A percentile compares a stretch with the other conserved stretches of the same genome.
These are phyloP conservation scores for Meyerozyma smithsonii DNA, from an alignment of 1,139 yeast genomes.

Conservation along the genomic window DNA sequence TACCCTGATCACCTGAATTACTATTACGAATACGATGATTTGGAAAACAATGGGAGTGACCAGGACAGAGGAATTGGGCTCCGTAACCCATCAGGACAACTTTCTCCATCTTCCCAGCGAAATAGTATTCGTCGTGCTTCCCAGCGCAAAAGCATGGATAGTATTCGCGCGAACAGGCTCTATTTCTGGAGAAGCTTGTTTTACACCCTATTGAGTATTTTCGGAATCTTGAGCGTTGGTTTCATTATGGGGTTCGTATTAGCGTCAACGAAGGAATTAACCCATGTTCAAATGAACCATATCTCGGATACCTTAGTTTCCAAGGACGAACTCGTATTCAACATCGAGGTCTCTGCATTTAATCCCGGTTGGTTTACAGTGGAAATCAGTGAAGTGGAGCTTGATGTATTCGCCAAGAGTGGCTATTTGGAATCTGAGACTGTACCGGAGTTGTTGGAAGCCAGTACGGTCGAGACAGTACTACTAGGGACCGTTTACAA, in stretches of 20 bases:
- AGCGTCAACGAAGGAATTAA: constrained; percentile 83
- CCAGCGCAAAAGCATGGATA: constrained; percentile 26
- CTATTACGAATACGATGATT: constrained; percentile 40
- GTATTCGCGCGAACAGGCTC: constrained; percentile 13
- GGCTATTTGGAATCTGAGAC: constrained; percentile 35
- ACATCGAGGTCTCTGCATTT: constrained; percentile 69
- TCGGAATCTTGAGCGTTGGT: constrained; percentile 59
- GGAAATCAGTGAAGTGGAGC: constrained; percentile 58
- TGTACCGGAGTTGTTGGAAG: constrained; percentile 5
- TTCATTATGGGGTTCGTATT: constrained; percentile 78
- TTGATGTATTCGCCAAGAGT: constrained; percentile 86
- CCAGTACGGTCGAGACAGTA: constrained; percentile 53
- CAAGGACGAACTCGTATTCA: constrained; percentile 80
- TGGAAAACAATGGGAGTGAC: constrained; percentile 27
- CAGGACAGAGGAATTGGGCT: background rate
- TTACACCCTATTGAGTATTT: constrained; percentile 51
- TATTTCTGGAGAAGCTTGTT: constrained; percentile 47
- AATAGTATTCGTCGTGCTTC: constrained; percentile 22
- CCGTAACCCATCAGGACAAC: background rate
- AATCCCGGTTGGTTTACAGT: constrained; percentile 85
- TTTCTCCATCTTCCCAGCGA: constrained; percentile 5
- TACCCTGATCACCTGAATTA: constrained; percentile 35
- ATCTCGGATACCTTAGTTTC: constrained; percentile 74
- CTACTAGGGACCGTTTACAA: constrained; percentile 64
- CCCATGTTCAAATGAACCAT: constrained; percentile 54